Evolutionary conservation across 2,329 filamentous ascomycete species (phyloP), one percentile per base, ranked within the genome.

Genomic region (Mycosphaerella arachidis): DNA sequence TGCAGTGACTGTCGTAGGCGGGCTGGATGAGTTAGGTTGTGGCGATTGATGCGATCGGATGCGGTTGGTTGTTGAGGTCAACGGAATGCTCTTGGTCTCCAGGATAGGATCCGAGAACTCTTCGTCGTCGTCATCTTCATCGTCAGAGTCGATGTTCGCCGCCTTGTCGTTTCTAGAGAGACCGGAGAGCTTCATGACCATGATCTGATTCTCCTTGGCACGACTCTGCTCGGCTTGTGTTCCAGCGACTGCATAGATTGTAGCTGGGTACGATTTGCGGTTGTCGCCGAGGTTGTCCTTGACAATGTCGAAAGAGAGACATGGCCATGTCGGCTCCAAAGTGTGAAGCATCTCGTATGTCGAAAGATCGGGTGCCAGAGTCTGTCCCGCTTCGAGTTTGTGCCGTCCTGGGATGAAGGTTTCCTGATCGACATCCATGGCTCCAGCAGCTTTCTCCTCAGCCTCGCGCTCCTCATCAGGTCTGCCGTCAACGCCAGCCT

Each of bases 301-400:
- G 63, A 99, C 77, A 61, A 99, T 88, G 74, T 97, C 94, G 76
- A 97, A 96, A 1, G 93, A 97, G 16, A 99, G 84, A 74, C 94
- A 99, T 3, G 94, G 94, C 94, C 94, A 99, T 1, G 92, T 92
- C 7, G 92, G 92, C 75, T 89, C 94, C 65, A 99, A 84, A 63
- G 86, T 91, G 81, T 99, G 94, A 61, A 99, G 86, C 92, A 99
- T 95, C 74, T 97, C 89, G 79, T 99, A 99, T 6, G 93, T 93
- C n/a, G 90, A 91, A 60, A 90, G 82, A 76, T 99, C 94, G 13
- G 94, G 93, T 3, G 92, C 86, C 58, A 99, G 84, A 5, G 91
- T 92, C 80, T 97, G 92, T 69, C 92, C 93, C 12, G 91, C 87
- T 65, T 91, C 91, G 64, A 97, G 84, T 79, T 94, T 93, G 75